Evolutionary conservation across 2,329 filamentous ascomycete species (phyloP).

Genomic region (Aspergillus novofumigatus): DNA sequence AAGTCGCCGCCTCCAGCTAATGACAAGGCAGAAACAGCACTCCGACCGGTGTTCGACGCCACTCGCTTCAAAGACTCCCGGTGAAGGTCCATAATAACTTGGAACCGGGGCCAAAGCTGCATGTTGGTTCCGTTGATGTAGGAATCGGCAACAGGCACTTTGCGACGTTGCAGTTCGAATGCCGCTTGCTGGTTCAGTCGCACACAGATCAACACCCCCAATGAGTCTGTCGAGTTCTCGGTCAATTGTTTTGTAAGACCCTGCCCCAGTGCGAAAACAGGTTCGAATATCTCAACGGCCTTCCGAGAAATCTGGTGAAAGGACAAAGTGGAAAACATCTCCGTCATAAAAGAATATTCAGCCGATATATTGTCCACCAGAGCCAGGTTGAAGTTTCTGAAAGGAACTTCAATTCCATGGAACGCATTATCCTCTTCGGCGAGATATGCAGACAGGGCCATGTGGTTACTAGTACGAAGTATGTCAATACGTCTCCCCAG

Average conservation of each 20-base stretch:
- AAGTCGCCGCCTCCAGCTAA: conserved; percentile 47
- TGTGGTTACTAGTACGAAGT: conserved; percentile 66
- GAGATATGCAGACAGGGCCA: conserved; percentile 79
- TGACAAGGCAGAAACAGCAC: conserved; percentile 51
- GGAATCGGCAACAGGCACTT: conserved; percentile 80
- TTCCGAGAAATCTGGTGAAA: conserved; percentile 75
- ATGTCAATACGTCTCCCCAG: conserved; percentile 82
- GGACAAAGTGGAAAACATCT: conserved; percentile 79
- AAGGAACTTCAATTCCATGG: conserved; percentile 86
- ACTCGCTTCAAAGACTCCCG: conserved; percentile 74
- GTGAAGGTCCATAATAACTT: conserved; percentile 89
- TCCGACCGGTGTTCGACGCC: conserved; percentile 45
- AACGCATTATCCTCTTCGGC: conserved; percentile 83
- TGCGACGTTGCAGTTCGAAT: conserved; percentile 87
- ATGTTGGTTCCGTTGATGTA: conserved; percentile 96
- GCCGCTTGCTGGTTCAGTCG: conserved; percentile 89
- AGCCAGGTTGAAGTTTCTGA: conserved; percentile 91
- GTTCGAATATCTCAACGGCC: conserved; percentile 84
- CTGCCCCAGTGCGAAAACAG: conserved; percentile 81
- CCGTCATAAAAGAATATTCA: conserved; percentile 89
- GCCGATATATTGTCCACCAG: conserved; percentile 89
- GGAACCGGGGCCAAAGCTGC: conserved; percentile 93
- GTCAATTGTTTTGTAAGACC: conserved; percentile 70
- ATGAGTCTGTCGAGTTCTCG: conserved; percentile 71
- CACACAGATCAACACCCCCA: conserved; percentile 87